Base-by-base conservation (phyloP, 2,329 filamentous ascomycete species). In the Phaeosphaeria sp. region DNA sequence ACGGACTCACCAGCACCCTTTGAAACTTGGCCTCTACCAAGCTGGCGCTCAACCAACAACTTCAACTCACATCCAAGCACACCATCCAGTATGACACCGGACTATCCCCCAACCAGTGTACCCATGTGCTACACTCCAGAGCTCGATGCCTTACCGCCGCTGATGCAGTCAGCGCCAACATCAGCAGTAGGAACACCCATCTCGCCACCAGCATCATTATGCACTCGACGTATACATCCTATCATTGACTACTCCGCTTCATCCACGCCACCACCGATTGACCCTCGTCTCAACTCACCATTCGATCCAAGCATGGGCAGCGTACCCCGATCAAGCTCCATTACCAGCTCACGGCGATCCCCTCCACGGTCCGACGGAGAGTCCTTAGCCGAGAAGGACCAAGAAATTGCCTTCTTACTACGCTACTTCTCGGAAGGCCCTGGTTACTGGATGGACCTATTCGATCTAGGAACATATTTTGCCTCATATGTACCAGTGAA, bases 371-470 rank as follows among this genome's bases (percentile, higher is more conserved):
- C 64, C 3, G 60, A 65, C 39, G 51, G 55, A 17, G 71, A 72
- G 9, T 57, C 63, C 67, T 30, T 66, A 8, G 64, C 60, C 3
- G 71, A 74, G 33, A 66, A 71, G 50, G 84, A 87, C 51, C 83
- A 85, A 60, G 85, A 88, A 65, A 80, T 85, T 56, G 82, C 85
- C n/a, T 88, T 85, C 64, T 77, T 88, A 1, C 75, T 88, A 49
- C 78, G 86, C 24, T 85, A 87, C 71, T 88, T 87, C 67, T 83
- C 84, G 2, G 85, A 88, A 72, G 82, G 81, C 0, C 81, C 86
- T 22, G 86, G 85, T 6, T 82, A 84, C 63, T 88, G 86, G 86
- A 84, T 84, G 83, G 83, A 84, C 63, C 72, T 84, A 3, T 84
- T 83, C 64, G 83, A 85, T 61, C 74, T 84, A 33, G 84, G 83